Evolutionary conservation across 768 basidiomycete species (phyloP).

Genomic region (Lactarius deliciosus): DNA sequence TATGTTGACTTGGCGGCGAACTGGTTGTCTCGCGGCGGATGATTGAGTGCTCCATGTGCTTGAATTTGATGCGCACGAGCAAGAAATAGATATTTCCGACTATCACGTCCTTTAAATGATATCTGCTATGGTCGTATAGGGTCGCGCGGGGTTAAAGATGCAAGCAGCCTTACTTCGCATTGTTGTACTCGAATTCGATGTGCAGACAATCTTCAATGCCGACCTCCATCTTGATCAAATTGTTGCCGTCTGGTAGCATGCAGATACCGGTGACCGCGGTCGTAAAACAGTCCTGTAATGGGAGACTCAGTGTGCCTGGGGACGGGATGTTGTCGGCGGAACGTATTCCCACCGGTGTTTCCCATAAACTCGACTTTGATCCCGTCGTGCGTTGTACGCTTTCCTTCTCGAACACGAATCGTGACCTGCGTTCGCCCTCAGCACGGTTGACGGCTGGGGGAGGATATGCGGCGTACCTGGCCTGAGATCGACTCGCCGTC

Average conservation of each 20-base stretch:
- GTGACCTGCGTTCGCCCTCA: constrained; percentile 53
- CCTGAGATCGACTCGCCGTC: constrained; percentile 51
- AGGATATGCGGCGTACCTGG: constrained; percentile 53
- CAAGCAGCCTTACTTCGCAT: constrained; percentile 73
- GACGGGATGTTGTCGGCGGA: background rate
- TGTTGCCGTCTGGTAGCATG: constrained; percentile 95
- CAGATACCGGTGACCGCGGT: constrained; percentile 89
- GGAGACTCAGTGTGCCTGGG: background rate
- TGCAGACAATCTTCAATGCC: constrained; percentile 99
- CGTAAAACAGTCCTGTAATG: constrained; percentile 82
- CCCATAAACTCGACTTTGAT: constrained; percentile 98
- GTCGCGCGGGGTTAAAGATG: constrained; percentile 34
- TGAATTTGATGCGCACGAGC: constrained; percentile 97
- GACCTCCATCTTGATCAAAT: constrained; percentile 99
- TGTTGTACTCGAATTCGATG: constrained; percentile 99
- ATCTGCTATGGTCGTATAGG: constrained; percentile 52
- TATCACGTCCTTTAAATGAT: constrained; percentile 98
- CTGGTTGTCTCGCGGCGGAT: constrained; percentile 97
- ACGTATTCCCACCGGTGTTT: constrained; percentile 72
- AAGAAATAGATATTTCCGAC: constrained; percentile 99
- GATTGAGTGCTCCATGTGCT: constrained; percentile 99
- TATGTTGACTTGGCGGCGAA: constrained; percentile 97
- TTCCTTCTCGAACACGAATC: constrained; percentile 90
- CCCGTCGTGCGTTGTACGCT: constrained; percentile 85
- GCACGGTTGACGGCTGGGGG: background rate